phyloP scores from a whole-genome alignment of 73 alveolate species.

The Symbiodinium natans region DNA sequence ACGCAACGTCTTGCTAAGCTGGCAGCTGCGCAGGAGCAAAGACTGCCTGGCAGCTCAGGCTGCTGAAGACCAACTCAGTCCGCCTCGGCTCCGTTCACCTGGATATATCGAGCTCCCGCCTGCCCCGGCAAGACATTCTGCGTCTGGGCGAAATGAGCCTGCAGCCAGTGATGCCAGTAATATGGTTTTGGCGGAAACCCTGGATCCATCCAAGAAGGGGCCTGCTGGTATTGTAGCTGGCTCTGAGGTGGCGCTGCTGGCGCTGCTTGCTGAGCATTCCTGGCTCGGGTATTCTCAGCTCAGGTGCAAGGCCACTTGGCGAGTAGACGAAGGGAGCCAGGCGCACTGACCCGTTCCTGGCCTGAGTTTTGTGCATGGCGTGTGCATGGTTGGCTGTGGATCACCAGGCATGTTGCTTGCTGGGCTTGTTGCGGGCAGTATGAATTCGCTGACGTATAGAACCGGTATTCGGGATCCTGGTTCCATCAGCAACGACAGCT shows the following conservation, averaged over 20 bases:
- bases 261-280: neutral
- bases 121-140: constrained; percentile 83
- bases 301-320: too few species aligned
- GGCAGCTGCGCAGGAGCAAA: constrained; percentile 19
- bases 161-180: neutral
- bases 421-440: constrained; percentile 43
- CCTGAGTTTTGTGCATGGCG: neutral
- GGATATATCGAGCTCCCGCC: constrained; percentile 42
- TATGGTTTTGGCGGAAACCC: neutral
- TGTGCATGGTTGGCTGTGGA: neutral
- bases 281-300: neutral
- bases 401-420: neutral
- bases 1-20: too few species aligned
- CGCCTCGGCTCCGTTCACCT: neutral
- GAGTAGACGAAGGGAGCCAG: too few species aligned
- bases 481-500: neutral
- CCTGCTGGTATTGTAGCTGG: constrained; percentile 3
- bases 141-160: constrained; percentile 93
- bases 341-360: constrained; percentile 54
- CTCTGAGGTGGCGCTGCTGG: neutral
- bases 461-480: constrained; percentile 87
- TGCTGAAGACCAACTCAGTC: neutral
- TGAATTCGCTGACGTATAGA: constrained; percentile 72
- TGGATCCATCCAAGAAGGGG: neutral
- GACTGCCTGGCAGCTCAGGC: constrained; percentile 5